A percentile compares a stretch with the other conserved stretches of the same genome.
These are phyloP conservation scores for Sphaceloma murrayae DNA, from an alignment of 2,329 filamentous ascomycete species.

Conservation along the genomic window DNA sequence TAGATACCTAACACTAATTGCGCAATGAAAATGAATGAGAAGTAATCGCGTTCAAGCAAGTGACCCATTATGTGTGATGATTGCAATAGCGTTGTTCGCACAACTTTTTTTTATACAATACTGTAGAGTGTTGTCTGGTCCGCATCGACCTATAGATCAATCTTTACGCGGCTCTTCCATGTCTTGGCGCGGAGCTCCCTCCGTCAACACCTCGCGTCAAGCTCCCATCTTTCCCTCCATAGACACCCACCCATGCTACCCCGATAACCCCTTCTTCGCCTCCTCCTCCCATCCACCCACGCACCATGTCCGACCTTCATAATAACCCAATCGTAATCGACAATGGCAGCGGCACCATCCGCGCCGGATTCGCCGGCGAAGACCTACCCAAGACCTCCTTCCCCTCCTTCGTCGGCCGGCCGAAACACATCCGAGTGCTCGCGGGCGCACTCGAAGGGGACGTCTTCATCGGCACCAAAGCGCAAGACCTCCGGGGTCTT, in stretches of 20 bases:
- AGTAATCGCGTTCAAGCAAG: too few species aligned
- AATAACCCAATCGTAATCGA: constrained; percentile 98
- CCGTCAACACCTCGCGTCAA: too few species aligned
- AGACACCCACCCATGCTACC: neutral
- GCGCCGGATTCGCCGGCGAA: constrained; percentile 92
- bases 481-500: constrained; percentile 80
- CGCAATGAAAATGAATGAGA: constrained; percentile 4
- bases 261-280: neutral
- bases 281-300: neutral
- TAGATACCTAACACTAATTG: constrained; percentile 13
- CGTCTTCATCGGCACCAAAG: constrained; percentile 89
- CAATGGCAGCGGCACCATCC: constrained; percentile 96
- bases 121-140: too few species aligned
- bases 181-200: constrained; percentile 8
- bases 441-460: constrained; percentile 96
- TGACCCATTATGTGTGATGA: too few species aligned
- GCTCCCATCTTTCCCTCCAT: neutral
- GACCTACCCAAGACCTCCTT: constrained; percentile 96
- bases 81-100: too few species aligned
- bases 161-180: too few species aligned
- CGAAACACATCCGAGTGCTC: constrained; percentile 88
- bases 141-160: too few species aligned
- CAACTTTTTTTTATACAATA: too few species aligned
- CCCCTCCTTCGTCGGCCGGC: constrained; percentile 90
- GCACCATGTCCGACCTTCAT: constrained; percentile 63